Base-by-base conservation (phyloP, 495 filamentous ascomycete species). In the Penicillium maclennaniae region DNA sequence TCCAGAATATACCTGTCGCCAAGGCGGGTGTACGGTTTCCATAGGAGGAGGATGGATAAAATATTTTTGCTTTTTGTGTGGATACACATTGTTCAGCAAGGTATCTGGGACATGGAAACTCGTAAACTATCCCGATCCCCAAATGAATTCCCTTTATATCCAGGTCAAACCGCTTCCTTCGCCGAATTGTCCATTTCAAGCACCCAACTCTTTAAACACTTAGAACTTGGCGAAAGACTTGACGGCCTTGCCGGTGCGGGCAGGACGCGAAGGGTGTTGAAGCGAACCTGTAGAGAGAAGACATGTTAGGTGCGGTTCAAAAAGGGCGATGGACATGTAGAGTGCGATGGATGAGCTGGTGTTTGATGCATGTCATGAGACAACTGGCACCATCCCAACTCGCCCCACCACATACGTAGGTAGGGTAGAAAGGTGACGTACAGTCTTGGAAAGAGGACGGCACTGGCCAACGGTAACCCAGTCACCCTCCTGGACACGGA, bases 401-500 rank as follows among this genome's bases (percentile, higher is more conserved):
- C 17, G 23, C 46, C 3, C 15, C 27, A 27, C 26, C 19, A 21
- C 31, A 20, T 14, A 5, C 23, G 23, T 23, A 2, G 5, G 7
- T 40, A 14, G 27, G 41, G 26, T 49, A 37, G n/a, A 21, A 38
- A 41, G n/a, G 16, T 28, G 12, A 86, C 89, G 58, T 88, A 97
- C 92, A 62, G 95, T 99, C 88, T 97, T 97, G 87, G 83, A 88
- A 59, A 99, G 82, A 67, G 95, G 95, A 73, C 93, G 79, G 87
- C 95, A 97, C 83, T 97, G 92, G 76, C 93, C 93, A 77, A 99
- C 93, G 61, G 91, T 96, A 65, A 99, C 93, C 79, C 89, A 87
- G 77, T 99, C 95, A 83, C 93, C 93, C 67, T 96, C 92, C 83
- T 93, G 88, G 67, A 97, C 91, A 93, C 93, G 93, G 89, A 99